A percentile compares a stretch with the other conserved stretches of the same genome.
Conservation (phyloP, 139 green algal genomes). For the Closterium sp. region DNA sequence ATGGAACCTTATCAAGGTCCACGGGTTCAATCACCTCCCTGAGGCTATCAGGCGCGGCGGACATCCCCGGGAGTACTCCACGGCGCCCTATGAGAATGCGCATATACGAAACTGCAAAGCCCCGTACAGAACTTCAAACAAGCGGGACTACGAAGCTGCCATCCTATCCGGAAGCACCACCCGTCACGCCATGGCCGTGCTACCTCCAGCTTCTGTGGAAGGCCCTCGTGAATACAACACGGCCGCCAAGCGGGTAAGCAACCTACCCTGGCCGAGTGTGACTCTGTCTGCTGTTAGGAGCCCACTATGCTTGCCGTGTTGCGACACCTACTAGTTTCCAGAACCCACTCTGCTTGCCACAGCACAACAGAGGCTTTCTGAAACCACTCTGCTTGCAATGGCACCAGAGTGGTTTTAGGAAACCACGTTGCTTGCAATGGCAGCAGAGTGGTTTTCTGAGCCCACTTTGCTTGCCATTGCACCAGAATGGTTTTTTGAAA, state of each 20-base stretch:
- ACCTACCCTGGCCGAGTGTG: no score
- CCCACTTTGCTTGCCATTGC: no score
- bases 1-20: neutral
- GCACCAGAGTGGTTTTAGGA: no score
- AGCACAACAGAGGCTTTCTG: no score
- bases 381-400: no score
- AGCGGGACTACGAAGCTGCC: neutral
- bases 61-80: neutral
- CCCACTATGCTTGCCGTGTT: no score
- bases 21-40: neutral
- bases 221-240: neutral
- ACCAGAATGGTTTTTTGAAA: no score
- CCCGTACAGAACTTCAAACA: neutral
- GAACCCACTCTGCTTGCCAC: no score
- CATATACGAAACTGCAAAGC: neutral
- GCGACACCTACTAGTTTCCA: no score
- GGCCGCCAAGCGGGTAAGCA: neutral
- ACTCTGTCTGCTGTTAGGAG: no score
- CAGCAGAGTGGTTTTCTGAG: no score
- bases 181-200: neutral
- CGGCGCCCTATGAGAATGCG: neutral
- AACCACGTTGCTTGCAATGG: no score
- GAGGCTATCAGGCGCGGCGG: neutral
- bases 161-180: neutral
- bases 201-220: neutral